Base-by-base conservation (phyloP, 1,284 basidiomycete species). In the Trametes polyzona region DNA sequence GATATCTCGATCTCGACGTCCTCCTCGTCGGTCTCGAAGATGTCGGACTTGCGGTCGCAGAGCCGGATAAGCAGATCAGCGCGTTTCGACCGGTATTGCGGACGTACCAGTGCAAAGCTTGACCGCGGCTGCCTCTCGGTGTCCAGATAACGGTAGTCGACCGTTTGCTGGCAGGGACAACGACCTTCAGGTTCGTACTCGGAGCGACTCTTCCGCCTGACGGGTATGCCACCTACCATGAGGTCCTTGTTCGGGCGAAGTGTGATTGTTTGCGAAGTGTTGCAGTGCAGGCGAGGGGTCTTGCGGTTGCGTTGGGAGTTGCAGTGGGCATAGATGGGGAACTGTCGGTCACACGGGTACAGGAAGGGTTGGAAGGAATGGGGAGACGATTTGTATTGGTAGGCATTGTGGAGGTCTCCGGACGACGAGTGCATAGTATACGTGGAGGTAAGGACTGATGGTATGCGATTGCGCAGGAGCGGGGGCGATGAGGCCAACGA, bases 1-100 rank as follows among this genome's bases (percentile, higher is more conserved):
- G 79, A 79, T 46, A 88, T 69, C 68, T 89, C 87, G 49, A 89
- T 77, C 64, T 88, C 84, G 12, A 79, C 73, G 21, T 50, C 61
- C 19, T 62, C 60, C 17, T 72, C 76, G 1, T 75, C 72, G 0
- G 61, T 54, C 48, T 69, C 68, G 17, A 62, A 67, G 39, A 69
- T 68, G 39, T 68, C 65, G 14, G 65, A 65, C 67, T 69, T 37
- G 24, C 32, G 9, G 29, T 47, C 23, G 37, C 12, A 3, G 32
- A 23, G 16, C 21, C 27, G 16, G 7, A 42, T 32, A 16, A 37
- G 24, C 32, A 19, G 6, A 9, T 7, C 8, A 16, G 29, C 9
- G 37, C n/a, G 35, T 24, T 21, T 17, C 21, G 33, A 14, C 19
- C 2, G 19, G 41, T 9, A 35, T 24, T 10, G 26, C 10, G 10